Evolutionary conservation across 2,329 filamentous ascomycete species (phyloP), one percentile per base, ranked within the genome.

Genomic region (Nemania sp.): DNA sequence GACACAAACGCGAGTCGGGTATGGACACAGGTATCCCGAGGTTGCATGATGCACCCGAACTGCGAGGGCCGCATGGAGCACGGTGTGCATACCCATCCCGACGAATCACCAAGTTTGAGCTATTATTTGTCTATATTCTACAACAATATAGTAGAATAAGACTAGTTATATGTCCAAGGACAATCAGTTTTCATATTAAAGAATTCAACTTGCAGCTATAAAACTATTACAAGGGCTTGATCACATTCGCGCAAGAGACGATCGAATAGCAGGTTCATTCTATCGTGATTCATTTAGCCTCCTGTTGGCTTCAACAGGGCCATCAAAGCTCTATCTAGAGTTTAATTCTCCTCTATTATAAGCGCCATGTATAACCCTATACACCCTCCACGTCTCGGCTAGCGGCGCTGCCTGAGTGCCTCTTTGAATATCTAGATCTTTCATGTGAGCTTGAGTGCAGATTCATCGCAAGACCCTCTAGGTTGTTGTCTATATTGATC

Each of bases 321-420:
- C 30, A 33, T 17, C 44, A 26, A 30, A 31, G 14, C 22, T 15
- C 44, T 52, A 44, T 7, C 28, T 52, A 45, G 30, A 48, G 30
- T 55, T 37, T 52, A 52, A 50, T 55, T 48, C 22, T 55, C 44
- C 22, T 28, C 31, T 42, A 24, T 22, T 52, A 33, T 49, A 55
- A 49, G 52, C 52, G 55, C 47, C 41, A 14, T n/a, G 43, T 15
- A 54, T 44, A 12, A 19, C 33, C 20, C 37, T 31, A 28, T 37
- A 34, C 34, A 23, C 40, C 3, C 31, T 33, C 39, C 23, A 33
- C 30, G 17, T 20, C 23, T n/a, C 28, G 11, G 19, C 34, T 17
- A 14, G 42, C 22, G 44, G 41, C 34, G 28, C 54, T 41, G 31
- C 31, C 33, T 24, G 34, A 14, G 28, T 23, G 24, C 26, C 24